phyloP scores from a whole-genome alignment of 2,329 filamentous ascomycete species.

The Fusarium circinatum region DNA sequence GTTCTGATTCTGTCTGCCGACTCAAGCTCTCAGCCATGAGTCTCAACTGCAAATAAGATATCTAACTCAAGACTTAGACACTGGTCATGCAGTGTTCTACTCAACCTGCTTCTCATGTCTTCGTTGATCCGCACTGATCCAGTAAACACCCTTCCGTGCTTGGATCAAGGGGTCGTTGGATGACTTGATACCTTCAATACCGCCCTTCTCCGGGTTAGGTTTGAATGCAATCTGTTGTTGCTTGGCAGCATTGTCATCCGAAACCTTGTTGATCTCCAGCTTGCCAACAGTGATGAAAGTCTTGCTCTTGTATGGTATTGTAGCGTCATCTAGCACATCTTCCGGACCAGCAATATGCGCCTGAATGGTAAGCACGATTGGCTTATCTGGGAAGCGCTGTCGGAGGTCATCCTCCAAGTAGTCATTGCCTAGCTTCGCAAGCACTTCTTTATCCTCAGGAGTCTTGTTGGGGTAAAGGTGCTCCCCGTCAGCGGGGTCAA shows the following conservation, averaged over 20 bases:
- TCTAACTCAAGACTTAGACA: not conserved
- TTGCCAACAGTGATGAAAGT: not conserved
- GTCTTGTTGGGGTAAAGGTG: conserved; percentile 16
- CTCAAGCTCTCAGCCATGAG: not conserved
- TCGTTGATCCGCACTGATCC: conserved; percentile 14
- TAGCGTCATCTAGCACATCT: conserved; percentile 10
- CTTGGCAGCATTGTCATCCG: not conserved
- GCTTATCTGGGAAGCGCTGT: conserved; percentile 10
- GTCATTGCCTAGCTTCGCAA: not conserved
- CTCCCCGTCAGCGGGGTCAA: conserved; percentile 2
- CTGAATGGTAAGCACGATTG: conserved; percentile 20
- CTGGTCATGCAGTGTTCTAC: not conserved
- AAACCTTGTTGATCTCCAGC: conserved; percentile 22
- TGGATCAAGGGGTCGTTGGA: conserved; percentile 12
- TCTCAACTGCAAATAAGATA: not conserved
- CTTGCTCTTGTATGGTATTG: not conserved
- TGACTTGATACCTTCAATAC: conserved; percentile 7
- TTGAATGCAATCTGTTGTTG: conserved; percentile 16
- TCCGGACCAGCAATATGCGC: conserved; percentile 17
- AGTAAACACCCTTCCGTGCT: conserved; percentile 16
- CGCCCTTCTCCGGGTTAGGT: conserved; percentile 11
- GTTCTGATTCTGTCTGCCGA: not conserved
- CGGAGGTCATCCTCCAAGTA: conserved; percentile 22
- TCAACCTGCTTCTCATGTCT: conserved; percentile 8
- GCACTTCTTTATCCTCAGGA: not conserved